A percentile compares a stretch with the other conserved stretches of the same genome.
Conservation (phyloP, 2,329 filamentous ascomycete species). For the Rhinocladiella mackenziei region DNA sequence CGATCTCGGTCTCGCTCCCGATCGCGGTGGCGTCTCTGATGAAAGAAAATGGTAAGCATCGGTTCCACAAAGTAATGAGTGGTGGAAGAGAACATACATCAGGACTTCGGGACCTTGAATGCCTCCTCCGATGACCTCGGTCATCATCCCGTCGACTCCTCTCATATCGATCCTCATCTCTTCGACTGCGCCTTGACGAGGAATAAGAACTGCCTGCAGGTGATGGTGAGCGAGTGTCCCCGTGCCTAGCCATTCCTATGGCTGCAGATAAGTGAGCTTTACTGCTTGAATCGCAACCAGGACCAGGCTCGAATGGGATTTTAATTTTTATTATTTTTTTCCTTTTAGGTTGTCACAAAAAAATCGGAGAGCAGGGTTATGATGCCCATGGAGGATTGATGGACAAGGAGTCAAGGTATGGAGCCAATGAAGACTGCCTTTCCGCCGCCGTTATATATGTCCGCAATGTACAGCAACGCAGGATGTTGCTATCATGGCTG, state of each 20-base stretch:
- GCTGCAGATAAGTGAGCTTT: constrained; percentile 45
- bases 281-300: constrained; percentile 34
- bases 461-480: too few relatives aligned
- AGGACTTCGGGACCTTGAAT: constrained; percentile 39
- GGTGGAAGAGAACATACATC: constrained; percentile 38
- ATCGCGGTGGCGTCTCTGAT: constrained; percentile 30
- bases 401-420: too few relatives aligned
- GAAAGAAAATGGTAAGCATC: constrained; percentile 7
- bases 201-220: constrained; percentile 80
- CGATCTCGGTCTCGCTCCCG: constrained; percentile 31
- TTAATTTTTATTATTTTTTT: too few relatives aligned
- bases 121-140: constrained; percentile 40
- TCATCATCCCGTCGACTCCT: constrained; percentile 51
- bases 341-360: neutral
- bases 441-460: too few relatives aligned
- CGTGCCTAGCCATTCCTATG: constrained; percentile 56
- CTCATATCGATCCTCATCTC: constrained; percentile 52
- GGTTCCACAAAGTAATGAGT: neutral
- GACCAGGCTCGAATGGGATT: constrained; percentile 17
- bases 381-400: too few relatives aligned
- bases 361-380: neutral
- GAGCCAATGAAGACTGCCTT: too few relatives aligned
- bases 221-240: constrained; percentile 79
- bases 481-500: too few relatives aligned
- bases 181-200: constrained; percentile 61